Base-by-base conservation (phyloP, 768 basidiomycete genomes). In the Rhodotorula diobovata region DNA sequence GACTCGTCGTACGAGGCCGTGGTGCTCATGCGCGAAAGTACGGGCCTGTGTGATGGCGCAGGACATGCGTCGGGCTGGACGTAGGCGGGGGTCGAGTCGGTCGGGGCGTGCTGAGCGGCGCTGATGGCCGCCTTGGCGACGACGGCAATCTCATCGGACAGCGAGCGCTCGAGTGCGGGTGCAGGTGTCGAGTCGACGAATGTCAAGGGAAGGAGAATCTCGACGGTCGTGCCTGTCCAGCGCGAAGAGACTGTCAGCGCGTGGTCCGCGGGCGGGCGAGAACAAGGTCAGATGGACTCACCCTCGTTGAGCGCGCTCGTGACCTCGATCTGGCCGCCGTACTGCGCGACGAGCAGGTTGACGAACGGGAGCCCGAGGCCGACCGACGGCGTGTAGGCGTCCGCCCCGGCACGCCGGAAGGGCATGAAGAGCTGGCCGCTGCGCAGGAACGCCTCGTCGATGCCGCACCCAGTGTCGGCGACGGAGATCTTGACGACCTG, bases 351-450 rank as follows among this genome's bases (percentile, higher is more conserved):
- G 28, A 66, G 50, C 23, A 48, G 32, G 15, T 21, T 46, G 2
- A 60, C 57, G 50, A 59, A 30, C 8, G 66, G 48, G 30, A 66
- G 45, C 5, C 66, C 66, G 20, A 66, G 58, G 5, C 66, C 66
- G 9, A 50, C 37, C 1, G 48, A 37, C 12, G 20, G 25, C 20
- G 18, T 53, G 58, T 32, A 66, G 1, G 57, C 34, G 34, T 66
- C 58, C n/a, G n/a, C n/a, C n/a, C n/a, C n/a, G 32, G 28, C 64
- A n/a, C 56, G 55, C 4, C 45, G 45, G 64, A 66, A 66, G 5
- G 64, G 64, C 23, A 48, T 23, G 55, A 66, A 66, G 32, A 66
- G 53, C 53, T 54, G 32, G 2, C 64, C 64, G 32, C 43, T 57
- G 18, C n/a, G 25, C 2, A 68, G 21, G 37, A 68, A 68, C 25